A percentile compares a stretch with the other conserved stretches of the same genome.
phyloP scores from a whole-genome alignment of 2,329 filamentous ascomycete species.

The Claviceps paspali region DNA sequence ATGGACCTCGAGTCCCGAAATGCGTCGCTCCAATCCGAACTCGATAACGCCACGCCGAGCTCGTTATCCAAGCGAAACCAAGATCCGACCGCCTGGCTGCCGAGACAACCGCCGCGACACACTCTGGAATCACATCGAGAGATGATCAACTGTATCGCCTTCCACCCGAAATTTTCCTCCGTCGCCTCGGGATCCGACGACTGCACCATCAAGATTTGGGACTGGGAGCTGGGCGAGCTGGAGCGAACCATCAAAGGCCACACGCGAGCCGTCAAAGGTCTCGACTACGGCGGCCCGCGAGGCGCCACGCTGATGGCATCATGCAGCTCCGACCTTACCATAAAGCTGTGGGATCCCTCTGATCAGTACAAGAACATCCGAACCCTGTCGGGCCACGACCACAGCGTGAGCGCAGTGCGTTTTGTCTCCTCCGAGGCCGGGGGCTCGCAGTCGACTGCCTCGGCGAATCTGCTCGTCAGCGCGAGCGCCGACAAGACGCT shows the following conservation, averaged over 20 bases:
- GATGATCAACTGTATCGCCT: slow-evolving; percentile 75
- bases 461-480: slow-evolving; percentile 65
- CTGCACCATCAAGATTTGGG: slow-evolving; percentile 91
- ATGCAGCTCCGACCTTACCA: slow-evolving; percentile 74
- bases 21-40: slow-evolving; percentile 58
- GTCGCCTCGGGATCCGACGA: slow-evolving; percentile 85
- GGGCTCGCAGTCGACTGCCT: slow-evolving; percentile 57
- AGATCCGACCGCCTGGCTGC: slow-evolving; percentile 76
- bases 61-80: slow-evolving; percentile 60
- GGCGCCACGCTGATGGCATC: slow-evolving; percentile 47
- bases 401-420: slow-evolving; percentile 72
- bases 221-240: slow-evolving; percentile 85
- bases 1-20: slow-evolving; percentile 80
- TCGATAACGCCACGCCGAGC: slow-evolving; percentile 65
- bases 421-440: slow-evolving; percentile 66
- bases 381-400: slow-evolving; percentile 82
- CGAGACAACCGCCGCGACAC: slow-evolving; percentile 66
- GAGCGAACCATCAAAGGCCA: slow-evolving; percentile 86
- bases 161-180: slow-evolving; percentile 83
- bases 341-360: slow-evolving; percentile 87
- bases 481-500: slow-evolving; percentile 74
- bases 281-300: slow-evolving; percentile 78
- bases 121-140: slow-evolving; percentile 69
- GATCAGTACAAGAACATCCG: slow-evolving; percentile 90
- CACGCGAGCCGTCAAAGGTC: slow-evolving; percentile 72